A percentile compares a stretch with the other conserved stretches of the same genome.
These are phyloP conservation scores for Heimioporus sp. DNA, from an alignment of 768 basidiomycete species.

Conservation along the genomic window DNA sequence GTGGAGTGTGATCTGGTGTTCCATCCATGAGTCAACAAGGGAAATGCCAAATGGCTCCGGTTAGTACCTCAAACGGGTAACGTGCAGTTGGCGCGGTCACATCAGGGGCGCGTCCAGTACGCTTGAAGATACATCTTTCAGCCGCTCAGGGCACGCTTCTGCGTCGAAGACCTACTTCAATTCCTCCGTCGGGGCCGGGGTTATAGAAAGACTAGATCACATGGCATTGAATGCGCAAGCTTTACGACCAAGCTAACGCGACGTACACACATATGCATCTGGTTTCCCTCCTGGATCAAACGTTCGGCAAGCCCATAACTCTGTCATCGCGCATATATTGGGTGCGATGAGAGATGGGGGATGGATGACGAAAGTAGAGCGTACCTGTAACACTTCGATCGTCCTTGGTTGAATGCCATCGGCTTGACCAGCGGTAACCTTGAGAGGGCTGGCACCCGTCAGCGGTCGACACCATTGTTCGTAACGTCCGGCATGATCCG, in stretches of 20 bases:
- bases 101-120: slow-evolving; percentile 61
- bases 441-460: slow-evolving; percentile 32
- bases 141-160: too few relatives aligned
- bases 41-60: background rate
- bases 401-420: slow-evolving; percentile 58
- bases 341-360: background rate
- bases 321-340: slow-evolving; percentile 31
- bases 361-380: background rate
- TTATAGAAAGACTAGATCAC: slow-evolving; percentile 68
- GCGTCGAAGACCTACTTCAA: slow-evolving; percentile 43
- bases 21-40: background rate
- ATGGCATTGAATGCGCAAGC: background rate
- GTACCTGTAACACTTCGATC: slow-evolving; percentile 51
- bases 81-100: slow-evolving; percentile 61
- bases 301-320: slow-evolving; percentile 76
- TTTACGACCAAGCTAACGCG: background rate
- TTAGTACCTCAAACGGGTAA: slow-evolving; percentile 65
- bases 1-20: slow-evolving; percentile 33
- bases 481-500: background rate
- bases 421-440: slow-evolving; percentile 48
- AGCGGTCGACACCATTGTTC: background rate
- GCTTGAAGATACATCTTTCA: slow-evolving; percentile 32
- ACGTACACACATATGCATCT: slow-evolving; percentile 67
- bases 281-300: slow-evolving; percentile 60
- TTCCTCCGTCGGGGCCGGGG: slow-evolving; percentile 55